A percentile compares a stretch with the other conserved stretches of the same genome.
phyloP scores from a whole-genome alignment of 2,329 filamentous ascomycete genomes.

The Hysterium pulicare region DNA sequence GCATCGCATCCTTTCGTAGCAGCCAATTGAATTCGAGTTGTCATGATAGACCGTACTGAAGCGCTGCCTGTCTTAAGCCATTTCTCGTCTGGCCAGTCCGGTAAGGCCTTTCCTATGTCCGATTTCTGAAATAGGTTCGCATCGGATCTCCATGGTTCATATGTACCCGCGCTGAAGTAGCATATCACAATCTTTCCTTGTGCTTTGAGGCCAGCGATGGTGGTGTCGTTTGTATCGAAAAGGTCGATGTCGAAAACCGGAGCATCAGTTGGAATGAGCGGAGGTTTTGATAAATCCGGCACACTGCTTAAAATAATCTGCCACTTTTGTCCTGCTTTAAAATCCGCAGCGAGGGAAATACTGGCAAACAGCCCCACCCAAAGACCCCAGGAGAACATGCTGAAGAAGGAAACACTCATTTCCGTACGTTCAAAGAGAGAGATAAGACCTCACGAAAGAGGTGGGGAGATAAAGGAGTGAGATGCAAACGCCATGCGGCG shows the following conservation, averaged over 20 bases:
- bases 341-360: no score
- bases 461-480: no score
- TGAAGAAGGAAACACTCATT: no score
- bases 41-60: constrained; percentile 63
- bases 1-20: constrained; percentile 61
- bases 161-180: constrained; percentile 69
- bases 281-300: no score
- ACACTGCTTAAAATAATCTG: no score
- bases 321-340: no score
- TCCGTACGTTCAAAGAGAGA: no score
- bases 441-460: no score
- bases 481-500: no score
- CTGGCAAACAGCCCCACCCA: no score
- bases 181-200: constrained; percentile 60
- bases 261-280: constrained; percentile 48
- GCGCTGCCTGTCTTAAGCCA: constrained; percentile 61
- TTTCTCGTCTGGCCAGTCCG: constrained; percentile 62
- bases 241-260: constrained; percentile 58
- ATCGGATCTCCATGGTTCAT: constrained; percentile 60
- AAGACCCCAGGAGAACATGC: no score
- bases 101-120: constrained; percentile 56
- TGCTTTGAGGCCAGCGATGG: constrained; percentile 45
- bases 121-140: constrained; percentile 25
- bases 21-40: constrained; percentile 55
- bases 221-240: constrained; percentile 47